A percentile compares a stretch with the other conserved stretches of the same genome.
phyloP scores from a whole-genome alignment of 495 filamentous ascomycete genomes.

The Xylaria longipes region DNA sequence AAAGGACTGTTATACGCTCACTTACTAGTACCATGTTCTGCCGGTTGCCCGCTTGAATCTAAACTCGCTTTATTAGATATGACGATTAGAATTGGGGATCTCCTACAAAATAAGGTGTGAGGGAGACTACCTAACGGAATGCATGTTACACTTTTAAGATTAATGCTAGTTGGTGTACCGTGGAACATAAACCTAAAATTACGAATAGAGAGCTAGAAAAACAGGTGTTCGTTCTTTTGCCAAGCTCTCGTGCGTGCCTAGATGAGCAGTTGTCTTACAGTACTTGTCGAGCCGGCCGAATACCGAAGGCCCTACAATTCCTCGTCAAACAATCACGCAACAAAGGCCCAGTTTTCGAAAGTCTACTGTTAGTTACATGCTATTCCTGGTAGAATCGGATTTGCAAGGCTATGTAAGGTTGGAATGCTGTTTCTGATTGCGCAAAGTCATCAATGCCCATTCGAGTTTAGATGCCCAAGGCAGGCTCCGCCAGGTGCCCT shows the following conservation, averaged over 20 bases:
- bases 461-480: conserved; percentile 20
- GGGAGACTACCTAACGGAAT: background rate
- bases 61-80: background rate
- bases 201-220: background rate
- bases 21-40: background rate
- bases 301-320: background rate
- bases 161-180: background rate
- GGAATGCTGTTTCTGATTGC: conserved; percentile 21
- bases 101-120: background rate
- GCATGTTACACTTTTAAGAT: background rate
- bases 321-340: background rate
- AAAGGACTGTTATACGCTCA: background rate
- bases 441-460: conserved; percentile 13
- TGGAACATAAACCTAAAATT: background rate
- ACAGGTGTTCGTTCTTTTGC: background rate
- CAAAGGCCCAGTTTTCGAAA: background rate
- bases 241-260: background rate
- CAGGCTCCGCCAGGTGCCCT: conserved; percentile 4
- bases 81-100: background rate
- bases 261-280: background rate
- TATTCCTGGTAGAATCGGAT: background rate
- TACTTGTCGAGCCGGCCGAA: background rate
- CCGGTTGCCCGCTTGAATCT: background rate
- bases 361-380: too few relatives aligned
- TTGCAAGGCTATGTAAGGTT: conserved; percentile 16